Evolutionary conservation across 352 stramenopile species (phyloP), one percentile per base, ranked within the genome.

Genomic region (Phytophthora multivora): DNA sequence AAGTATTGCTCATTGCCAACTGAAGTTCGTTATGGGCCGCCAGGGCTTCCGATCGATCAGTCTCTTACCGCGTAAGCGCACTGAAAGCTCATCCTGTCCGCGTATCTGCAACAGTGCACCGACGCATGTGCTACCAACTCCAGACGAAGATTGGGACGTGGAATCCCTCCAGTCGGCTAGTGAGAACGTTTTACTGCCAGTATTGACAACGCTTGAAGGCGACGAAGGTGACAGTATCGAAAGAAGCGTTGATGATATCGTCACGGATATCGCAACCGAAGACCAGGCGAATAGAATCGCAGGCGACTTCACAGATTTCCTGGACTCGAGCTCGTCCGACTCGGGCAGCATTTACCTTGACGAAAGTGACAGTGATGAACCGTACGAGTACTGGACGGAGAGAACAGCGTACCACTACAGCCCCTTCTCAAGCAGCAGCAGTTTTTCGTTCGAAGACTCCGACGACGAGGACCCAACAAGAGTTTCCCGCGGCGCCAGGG

Each of bases 371-470:
- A 39, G 18, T 18, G 38, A 58, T 21, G 56, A 46, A 33, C 46
- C 56, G 1, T 54, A 58, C 38, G 56, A 64, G 36, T 64, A 48
- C 28, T 64, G 56, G 56, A 47, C 16, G 19, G 47, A 45, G 47
- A 10, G 36, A 25, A 46, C 13, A 38, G 50, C 46, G 5, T 64
- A 47, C 35, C 58, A n/a, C 13, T 36, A 16, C 26, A 64, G 56
- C 18, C 56, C 56, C 25, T 64, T 64, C 56, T 64, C 56, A 13
- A 51, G 46, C 28, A 51, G 46, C 21, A 58, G 56, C 36, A 58
- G 56, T 16, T 23, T 64, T 25, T 64, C 56, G 13, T 64, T 58
- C 18, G 46, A 58, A 18, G 39, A 46, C n/a, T 63, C 46, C 7
- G 28, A 41, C 16, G 11, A 33, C n/a, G 45, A 57, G 43, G 45